Conservation (phyloP, 129 eudicot species). For the Oenanthe sinensis region DNA sequence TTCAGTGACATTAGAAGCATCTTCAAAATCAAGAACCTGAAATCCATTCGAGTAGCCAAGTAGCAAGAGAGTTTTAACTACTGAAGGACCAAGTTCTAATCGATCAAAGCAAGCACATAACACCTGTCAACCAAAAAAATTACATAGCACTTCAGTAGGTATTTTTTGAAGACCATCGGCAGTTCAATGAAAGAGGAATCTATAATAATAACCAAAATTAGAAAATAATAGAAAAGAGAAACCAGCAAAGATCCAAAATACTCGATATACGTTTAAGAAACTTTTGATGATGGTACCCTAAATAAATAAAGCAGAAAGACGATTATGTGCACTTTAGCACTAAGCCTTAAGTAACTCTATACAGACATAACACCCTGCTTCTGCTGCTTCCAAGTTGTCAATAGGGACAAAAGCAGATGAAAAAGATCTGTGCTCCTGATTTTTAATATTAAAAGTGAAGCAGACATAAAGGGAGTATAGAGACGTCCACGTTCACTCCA, state of each 20-base stretch:
- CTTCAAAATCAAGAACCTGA: slow-evolving; percentile 94
- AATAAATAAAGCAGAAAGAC: neutral
- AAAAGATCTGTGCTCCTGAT: neutral
- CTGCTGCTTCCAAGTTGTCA: neutral
- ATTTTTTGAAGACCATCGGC: neutral
- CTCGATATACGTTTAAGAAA: neutral
- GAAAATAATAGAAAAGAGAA: neutral
- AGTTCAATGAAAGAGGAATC: neutral
- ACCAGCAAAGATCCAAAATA: neutral
- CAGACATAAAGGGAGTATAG: neutral
- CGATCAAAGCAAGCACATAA: slow-evolving; percentile 89
- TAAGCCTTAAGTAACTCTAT: neutral
- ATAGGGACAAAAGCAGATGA: neutral
- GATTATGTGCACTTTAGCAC: neutral
- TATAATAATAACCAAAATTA: neutral
- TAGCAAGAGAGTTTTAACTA: slow-evolving; percentile 55
- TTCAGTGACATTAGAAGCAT: slow-evolving; percentile 73
- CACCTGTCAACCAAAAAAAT: slow-evolving; percentile 43
- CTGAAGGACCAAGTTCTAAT: slow-evolving; percentile 54
- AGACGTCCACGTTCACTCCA: neutral
- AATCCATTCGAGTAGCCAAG: slow-evolving; percentile 92
- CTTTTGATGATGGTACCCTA: neutral
- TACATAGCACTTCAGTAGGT: neutral
- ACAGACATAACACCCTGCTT: neutral
- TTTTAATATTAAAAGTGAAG: neutral